Evolutionary conservation across 2,329 filamentous ascomycete species (phyloP), one percentile per base, ranked within the genome.

Genomic region (Xylaria hypoxylon): DNA sequence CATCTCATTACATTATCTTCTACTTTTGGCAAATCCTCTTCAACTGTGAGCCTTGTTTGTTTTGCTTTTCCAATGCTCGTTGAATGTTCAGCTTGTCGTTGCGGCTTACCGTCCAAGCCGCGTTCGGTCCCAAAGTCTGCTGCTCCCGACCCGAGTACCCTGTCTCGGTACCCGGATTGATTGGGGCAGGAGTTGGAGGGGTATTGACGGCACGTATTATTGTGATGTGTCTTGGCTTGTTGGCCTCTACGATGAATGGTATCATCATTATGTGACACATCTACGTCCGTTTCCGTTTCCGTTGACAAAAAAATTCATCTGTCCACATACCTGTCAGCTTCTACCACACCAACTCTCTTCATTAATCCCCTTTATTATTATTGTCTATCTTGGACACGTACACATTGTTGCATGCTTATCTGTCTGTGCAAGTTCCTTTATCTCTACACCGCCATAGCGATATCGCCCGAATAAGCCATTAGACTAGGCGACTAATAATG

Each of bases 401-500:
- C n/a, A 40, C 13, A 35, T 42, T 40, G 24, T 65, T 53, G 45
- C 52, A 24, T 51, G 56, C 65, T 70, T 70, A 70, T 70, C 68
- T 56, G 13, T 40, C 45, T 26, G n/a, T 47, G 53, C 31, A 15
- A 28, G 45, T 10, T 65, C 40, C 59, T 68, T 67, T 65, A 70
- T 70, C 64, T 68, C 61, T 65, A 65, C 68, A 70, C 67, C 68
- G 68, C 68, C 57, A 68, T 38, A 52, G 47, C 50, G 48, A 55
- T 60, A 50, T 52, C 35, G 31, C 56, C 13, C 50, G 17, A 48
- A 53, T 52, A 52, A 42, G 59, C 53, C 38, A 45, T 40, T 59
- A n/a, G n/a, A n/a, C n/a, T n/a, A n/a, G 5, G 38, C 42, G 55
- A 57, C 62, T 68, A 63, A 70, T 66, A 52, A 62, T 59, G 53